Base-by-base conservation (phyloP, 768 basidiomycete species). In the Hericium rajendrae region DNA sequence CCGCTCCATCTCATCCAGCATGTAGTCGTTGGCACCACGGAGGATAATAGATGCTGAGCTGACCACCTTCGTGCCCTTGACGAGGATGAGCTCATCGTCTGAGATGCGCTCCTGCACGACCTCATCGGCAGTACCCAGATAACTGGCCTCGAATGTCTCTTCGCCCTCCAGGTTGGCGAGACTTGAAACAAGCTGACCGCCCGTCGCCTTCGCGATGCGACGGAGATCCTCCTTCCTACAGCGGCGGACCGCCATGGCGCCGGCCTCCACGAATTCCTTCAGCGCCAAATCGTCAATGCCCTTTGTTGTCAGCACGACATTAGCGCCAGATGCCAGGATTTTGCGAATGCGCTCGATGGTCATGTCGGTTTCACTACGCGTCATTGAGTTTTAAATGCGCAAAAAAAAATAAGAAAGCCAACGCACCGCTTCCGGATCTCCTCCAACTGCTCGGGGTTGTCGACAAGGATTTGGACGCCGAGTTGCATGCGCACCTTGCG, bases 1-100 rank as follows among this genome's bases (percentile, higher is more conserved):
- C 51, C 97, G 78, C 74, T 99, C 97, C 97, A 98, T 99, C 78
- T 99, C 97, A 70, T 99, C 97, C 64, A 98, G 75, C 90, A 97
- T 94, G 71, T 95, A 97, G 71, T 99, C 97, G 71, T 98, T 99
- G 28, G 97, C 97, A 48, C 97, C 97, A 55, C 97, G 83, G 58
- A 99, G 77, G 57, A 99, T 83, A 66, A 99, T 89, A 18, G 94
- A 97, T 13, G 88, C 79, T 22, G 93, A 94, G 74, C 75, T 94
- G 68, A 98, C 94, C 43, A 93, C 87, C 73, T 95, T 98, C 52
- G 94, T 98, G 2, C 97, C 97, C 76, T 97, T 99, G 76, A 98
- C 77, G 62, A 99, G 75, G 70, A 98, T 98, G 48, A 97, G 80
- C 69, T 99, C 95, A 69, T 99, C 97, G 66, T 99, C 97, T n/a